phyloP scores from a whole-genome alignment of 1,284 basidiomycete species.

The Puccinia brachypodii region DNA sequence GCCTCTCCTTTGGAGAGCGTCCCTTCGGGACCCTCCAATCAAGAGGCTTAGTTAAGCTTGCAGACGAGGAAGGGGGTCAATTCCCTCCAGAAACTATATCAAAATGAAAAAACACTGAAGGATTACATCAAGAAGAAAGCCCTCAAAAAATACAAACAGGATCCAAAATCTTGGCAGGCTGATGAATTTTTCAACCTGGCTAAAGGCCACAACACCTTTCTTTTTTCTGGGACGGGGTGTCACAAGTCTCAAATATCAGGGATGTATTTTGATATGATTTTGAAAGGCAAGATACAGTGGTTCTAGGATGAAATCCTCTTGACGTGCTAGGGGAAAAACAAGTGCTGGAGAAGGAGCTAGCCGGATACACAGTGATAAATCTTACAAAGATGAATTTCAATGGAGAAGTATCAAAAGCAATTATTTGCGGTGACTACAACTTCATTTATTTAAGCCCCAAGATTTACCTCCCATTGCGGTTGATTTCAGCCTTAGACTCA shows the following conservation, averaged over 20 bases:
- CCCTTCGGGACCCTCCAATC: too few species aligned
- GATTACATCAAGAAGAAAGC: background rate
- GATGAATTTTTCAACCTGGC: background rate
- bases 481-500: too few species aligned
- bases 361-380: background rate
- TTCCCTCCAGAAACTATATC: background rate
- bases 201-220: background rate
- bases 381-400: background rate
- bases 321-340: background rate
- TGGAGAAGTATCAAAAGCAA: background rate
- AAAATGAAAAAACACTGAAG: background rate
- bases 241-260: background rate
- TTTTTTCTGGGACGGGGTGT: background rate
- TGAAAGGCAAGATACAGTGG: background rate
- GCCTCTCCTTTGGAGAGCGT: too few species aligned
- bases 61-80: background rate
- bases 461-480: background rate
- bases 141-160: background rate
- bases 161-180: background rate
- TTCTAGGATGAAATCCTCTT: background rate
- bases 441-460: constrained; percentile 7
- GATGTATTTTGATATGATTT: background rate
- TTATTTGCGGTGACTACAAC: background rate
- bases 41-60: too few species aligned
- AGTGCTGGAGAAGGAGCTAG: background rate